Conservation (phyloP, 2,329 filamentous ascomycete species). For the Aspergillus novofumigatus region DNA sequence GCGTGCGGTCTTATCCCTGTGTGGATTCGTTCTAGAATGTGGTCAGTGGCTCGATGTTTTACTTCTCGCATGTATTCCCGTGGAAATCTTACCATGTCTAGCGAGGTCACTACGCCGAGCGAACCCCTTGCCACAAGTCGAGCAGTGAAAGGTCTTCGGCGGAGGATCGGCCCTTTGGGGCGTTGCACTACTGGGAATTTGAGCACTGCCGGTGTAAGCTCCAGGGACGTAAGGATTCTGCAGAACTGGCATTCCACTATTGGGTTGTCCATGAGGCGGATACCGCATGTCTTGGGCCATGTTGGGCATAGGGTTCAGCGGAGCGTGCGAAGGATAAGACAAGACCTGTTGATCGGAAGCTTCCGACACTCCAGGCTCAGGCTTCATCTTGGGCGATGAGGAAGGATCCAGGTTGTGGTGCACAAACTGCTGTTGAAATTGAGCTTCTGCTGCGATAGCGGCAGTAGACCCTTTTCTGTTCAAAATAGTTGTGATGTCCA, state of each 20-base stretch:
- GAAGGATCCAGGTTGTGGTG: constrained; percentile 36
- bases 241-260: constrained; percentile 51
- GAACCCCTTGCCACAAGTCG: constrained; percentile 85
- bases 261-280: constrained; percentile 49
- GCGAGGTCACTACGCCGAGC: constrained; percentile 90
- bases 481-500: constrained; percentile 52
- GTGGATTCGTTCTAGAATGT: constrained; percentile 78
- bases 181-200: constrained; percentile 43
- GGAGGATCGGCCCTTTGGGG: constrained; percentile 46
- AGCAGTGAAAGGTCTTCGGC: constrained; percentile 80
- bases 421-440: constrained; percentile 42
- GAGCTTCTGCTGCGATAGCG: constrained; percentile 40
- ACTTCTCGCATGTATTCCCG: neutral
- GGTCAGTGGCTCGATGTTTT: constrained; percentile 1
- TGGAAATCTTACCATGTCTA: constrained; percentile 69
- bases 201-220: constrained; percentile 44
- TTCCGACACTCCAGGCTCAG: constrained; percentile 56
- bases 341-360: constrained; percentile 53
- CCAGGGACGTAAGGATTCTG: constrained; percentile 51
- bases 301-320: constrained; percentile 48
- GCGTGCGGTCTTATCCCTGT: constrained; percentile 86
- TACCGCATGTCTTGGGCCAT: constrained; percentile 53
- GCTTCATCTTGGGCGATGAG: constrained; percentile 53
- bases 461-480: constrained; percentile 48
- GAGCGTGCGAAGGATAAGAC: constrained; percentile 55